A percentile compares a stretch with the other conserved stretches of the same genome.
Conservation (phyloP, 2,329 filamentous ascomycete species). For the Lachnellula arida region DNA sequence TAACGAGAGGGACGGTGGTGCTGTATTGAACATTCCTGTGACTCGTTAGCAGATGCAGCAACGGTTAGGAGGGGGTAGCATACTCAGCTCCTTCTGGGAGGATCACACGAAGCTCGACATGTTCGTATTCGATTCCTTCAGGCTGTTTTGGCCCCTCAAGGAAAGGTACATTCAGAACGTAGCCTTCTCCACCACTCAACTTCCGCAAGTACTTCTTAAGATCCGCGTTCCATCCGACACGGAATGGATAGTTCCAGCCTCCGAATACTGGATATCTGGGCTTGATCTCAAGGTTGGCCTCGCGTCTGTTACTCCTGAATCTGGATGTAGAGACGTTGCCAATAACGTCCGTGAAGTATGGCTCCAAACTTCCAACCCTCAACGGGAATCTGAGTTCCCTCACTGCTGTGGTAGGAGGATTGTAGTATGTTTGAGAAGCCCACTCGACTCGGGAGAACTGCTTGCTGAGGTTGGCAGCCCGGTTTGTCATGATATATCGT, state of each 20-base stretch:
- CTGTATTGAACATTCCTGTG: conserved; percentile 72
- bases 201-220: conserved; percentile 71
- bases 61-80: conserved; percentile 47
- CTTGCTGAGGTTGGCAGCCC: conserved; percentile 70
- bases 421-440: conserved; percentile 69
- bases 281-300: conserved; percentile 83
- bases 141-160: conserved; percentile 82
- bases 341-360: conserved; percentile 94
- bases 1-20: conserved; percentile 67
- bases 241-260: conserved; percentile 97
- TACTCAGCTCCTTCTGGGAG: conserved; percentile 87
- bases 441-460: conserved; percentile 76
- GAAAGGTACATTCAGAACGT: conserved; percentile 85
- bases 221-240: conserved; percentile 91
- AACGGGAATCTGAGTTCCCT: conserved; percentile 80
- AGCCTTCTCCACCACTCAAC: conserved; percentile 58
- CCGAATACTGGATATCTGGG: conserved; percentile 96
- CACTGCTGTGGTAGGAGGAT: conserved; percentile 70
- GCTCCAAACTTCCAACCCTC: conserved; percentile 71
- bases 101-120: conserved; percentile 74
- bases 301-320: conserved; percentile 72
- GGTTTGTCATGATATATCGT: conserved; percentile 82
- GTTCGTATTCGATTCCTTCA: conserved; percentile 83
- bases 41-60: conserved; percentile 37
- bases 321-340: conserved; percentile 93